These are phyloP conservation scores for Heimioporus sp. DNA, from an alignment of 768 basidiomycete genomes.

Conservation along the genomic window DNA sequence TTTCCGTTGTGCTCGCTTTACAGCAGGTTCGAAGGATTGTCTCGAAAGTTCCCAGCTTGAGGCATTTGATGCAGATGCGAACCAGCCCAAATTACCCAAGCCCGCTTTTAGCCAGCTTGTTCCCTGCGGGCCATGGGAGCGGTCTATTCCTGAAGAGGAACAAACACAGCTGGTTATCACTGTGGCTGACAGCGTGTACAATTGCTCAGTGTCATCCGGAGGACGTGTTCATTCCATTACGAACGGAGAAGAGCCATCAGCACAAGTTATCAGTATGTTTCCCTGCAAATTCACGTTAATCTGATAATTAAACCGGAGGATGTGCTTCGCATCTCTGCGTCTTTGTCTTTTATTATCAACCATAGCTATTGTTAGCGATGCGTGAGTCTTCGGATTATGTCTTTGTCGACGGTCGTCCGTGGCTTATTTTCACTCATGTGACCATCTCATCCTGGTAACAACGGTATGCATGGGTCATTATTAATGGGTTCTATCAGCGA, in stretches of 20 bases:
- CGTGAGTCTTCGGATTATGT: slow-evolving; percentile 35
- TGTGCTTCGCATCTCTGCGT: neutral
- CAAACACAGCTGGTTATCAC: slow-evolving; percentile 46
- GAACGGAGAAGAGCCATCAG: slow-evolving; percentile 38
- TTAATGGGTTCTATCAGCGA: slow-evolving; percentile 1
- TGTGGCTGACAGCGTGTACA: slow-evolving; percentile 38
- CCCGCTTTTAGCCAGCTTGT: neutral
- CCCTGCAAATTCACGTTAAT: neutral
- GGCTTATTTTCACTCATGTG: slow-evolving; percentile 1
- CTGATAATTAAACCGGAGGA: neutral
- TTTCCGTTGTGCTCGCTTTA: neutral
- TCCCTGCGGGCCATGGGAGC: slow-evolving; percentile 44
- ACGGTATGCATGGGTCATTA: slow-evolving; percentile 33
- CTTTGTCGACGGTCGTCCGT: neutral
- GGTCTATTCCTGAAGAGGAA: slow-evolving; percentile 41
- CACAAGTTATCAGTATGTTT: slow-evolving; percentile 33
- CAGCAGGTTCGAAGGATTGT: slow-evolving; percentile 30
- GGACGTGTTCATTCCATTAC: slow-evolving; percentile 40
- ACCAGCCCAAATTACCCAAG: slow-evolving; percentile 5
- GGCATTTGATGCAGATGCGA: slow-evolving; percentile 26
- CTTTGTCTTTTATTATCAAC: neutral
- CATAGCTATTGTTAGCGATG: slow-evolving; percentile 40
- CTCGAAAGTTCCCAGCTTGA: slow-evolving; percentile 5
- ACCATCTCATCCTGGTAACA: slow-evolving; percentile 25
- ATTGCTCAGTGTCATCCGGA: slow-evolving; percentile 36